Evolutionary conservation across 129 eudicot species (phyloP).

Genomic region (Artemisia argyi): DNA sequence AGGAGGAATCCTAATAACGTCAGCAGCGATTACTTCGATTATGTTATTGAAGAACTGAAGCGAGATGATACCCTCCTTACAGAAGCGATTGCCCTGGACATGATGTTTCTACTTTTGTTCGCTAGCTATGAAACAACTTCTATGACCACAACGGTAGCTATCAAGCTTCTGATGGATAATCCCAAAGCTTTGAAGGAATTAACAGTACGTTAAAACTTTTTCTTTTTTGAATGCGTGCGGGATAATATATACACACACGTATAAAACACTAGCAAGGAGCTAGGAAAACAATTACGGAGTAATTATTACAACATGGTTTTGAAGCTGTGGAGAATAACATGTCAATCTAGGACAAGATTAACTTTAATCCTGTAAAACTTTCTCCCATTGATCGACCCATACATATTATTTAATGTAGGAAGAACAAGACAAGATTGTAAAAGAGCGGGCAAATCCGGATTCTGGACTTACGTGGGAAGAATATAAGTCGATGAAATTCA

Average conservation of each 20-base stretch:
- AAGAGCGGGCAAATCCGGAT: slow-evolving; percentile 43
- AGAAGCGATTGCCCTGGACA: slow-evolving; percentile 69
- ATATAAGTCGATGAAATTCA: slow-evolving; percentile 75
- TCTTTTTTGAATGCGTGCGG: no score
- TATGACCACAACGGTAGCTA: slow-evolving; percentile 54
- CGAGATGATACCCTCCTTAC: slow-evolving; percentile 53
- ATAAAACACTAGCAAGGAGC: no score
- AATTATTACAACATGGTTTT: no score
- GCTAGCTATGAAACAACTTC: slow-evolving; percentile 84
- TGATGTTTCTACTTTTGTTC: slow-evolving; percentile 78
- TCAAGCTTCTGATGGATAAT: slow-evolving; percentile 49
- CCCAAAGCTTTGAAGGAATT: slow-evolving; percentile 57
- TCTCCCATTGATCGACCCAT: neutral
- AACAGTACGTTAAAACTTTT: slow-evolving; percentile 29
- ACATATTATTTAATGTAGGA: slow-evolving; percentile 30
- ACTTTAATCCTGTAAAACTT: neutral
- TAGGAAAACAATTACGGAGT: no score
- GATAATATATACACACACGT: no score
- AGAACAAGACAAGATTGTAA: slow-evolving; percentile 60
- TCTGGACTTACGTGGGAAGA: slow-evolving; percentile 70
- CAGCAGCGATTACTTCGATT: slow-evolving; percentile 61
- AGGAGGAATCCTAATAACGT: neutral
- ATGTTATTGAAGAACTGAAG: slow-evolving; percentile 67
- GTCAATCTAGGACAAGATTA: neutral
- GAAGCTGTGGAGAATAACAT: neutral